Conservation (phyloP, 345 rosid genomes). For the Bruguiera sexangula region DNA sequence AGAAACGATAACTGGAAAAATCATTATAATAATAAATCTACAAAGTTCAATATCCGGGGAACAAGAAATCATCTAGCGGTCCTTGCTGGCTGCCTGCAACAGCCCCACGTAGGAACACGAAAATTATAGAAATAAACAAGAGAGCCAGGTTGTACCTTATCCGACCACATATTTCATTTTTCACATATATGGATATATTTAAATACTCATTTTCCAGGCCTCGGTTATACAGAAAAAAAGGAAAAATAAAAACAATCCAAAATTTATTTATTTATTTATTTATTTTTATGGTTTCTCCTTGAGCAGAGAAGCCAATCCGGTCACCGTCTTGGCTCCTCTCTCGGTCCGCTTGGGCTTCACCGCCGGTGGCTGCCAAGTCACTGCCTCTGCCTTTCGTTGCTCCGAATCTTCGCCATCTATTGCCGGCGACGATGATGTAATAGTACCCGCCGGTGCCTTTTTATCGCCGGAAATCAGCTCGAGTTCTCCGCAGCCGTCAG, state of each 20-base stretch:
- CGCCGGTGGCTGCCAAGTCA: conserved; percentile 58
- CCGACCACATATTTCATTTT: conserved; percentile 18
- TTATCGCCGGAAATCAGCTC: conserved; percentile 64
- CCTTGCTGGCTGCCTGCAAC: too few relatives aligned
- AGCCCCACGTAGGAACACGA: too few relatives aligned
- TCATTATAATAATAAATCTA: too few relatives aligned
- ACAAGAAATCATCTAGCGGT: too few relatives aligned
- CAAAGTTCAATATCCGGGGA: too few relatives aligned
- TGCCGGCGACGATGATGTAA: conserved; percentile 7
- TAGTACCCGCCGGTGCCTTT: conserved; percentile 4
- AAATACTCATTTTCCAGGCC: conserved; percentile 1
- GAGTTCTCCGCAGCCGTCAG: conserved; percentile 41
- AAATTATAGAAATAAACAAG: not conserved
- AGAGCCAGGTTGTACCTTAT: conserved; percentile 17
- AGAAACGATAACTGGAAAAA: conserved; percentile 16
- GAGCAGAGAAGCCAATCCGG: conserved; percentile 86
- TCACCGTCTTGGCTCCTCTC: conserved; percentile 65
- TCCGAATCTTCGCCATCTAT: conserved; percentile 5
- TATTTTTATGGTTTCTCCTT: conserved; percentile 54
- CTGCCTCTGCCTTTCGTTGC: conserved; percentile 9
- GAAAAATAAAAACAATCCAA: conserved; percentile 26
- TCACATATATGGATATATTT: not conserved
- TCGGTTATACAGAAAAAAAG: conserved; percentile 2
- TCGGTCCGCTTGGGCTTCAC: conserved; percentile 52
- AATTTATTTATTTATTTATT: conserved; percentile 22